Evolutionary conservation across 1,284 basidiomycete genomes (phyloP), one percentile per base, ranked within the genome.

Genomic region (Trichosporon faecale): DNA sequence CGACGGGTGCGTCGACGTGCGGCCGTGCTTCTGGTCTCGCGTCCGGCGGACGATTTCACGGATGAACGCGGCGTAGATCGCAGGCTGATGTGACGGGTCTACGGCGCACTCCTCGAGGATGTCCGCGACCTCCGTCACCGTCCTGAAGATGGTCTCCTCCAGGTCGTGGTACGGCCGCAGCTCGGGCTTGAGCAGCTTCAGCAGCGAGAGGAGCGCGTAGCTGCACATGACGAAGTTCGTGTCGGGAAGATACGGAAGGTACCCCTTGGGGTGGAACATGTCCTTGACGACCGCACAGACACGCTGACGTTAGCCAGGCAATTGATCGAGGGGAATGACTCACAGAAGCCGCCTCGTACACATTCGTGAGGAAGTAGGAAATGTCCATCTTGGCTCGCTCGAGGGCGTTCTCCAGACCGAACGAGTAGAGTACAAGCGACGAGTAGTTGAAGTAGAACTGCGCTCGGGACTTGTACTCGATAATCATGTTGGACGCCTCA

Each of bases 361-460:
- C 92, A 49, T 92, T 89, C 3, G 89, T 88, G 78, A 95, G 93
- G 85, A 95, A 95, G 84, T 94, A 91, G 0, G 90, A 90, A 64
- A 93, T 90, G 78, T 95, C 82, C 77, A 80, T 79, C 66, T 80
- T 81, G 31, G 79, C 75, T n/a, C 81, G 67, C 73, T 96, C 94
- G 67, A 97, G 85, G 2, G 95, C 92, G 78, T 96, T 93, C 82
- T 98, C 95, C 68, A 98, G 86, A 2, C 95, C 95, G 76, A 98
- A 98, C 7, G 94, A 95, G 80, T 97, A 95, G 75, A 98, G 86
- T 25, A 95, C 91, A 61, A 96, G 87, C 80, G 90, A 89, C 33
- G 91, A 89, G 79, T 96, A 95, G 79, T 92, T 88, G 83, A 88
- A 91, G 81, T 92, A 94, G 80, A 94, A 94, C 73, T 88, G 85